Conservation (phyloP, 352 stramenopile species). For the Pythium pyrilobum region DNA sequence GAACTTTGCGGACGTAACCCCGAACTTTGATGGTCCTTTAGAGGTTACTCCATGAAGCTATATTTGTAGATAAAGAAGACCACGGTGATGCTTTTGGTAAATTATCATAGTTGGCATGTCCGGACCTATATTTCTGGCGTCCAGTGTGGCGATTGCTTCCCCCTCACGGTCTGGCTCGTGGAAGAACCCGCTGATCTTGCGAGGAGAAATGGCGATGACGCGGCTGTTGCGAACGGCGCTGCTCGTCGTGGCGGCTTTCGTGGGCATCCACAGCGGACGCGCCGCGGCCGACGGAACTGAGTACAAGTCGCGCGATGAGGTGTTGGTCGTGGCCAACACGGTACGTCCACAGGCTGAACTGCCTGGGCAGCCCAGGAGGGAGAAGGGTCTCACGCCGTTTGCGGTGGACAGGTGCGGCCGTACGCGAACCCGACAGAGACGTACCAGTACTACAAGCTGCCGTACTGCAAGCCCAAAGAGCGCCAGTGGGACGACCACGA, state of each 20-base stretch:
- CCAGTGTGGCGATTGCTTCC: no score
- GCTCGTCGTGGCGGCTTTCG: slow-evolving; percentile 1
- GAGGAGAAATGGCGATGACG: slow-evolving; percentile 1
- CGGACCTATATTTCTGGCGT: no score
- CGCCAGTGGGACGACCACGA: slow-evolving; percentile 86
- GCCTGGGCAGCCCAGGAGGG: neutral
- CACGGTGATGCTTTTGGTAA: no score
- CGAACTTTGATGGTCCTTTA: no score
- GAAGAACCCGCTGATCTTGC: no score
- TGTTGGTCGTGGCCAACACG: slow-evolving; percentile 69
- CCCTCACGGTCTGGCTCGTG: no score
- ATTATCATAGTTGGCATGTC: no score
- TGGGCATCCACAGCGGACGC: neutral
- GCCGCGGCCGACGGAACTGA: slow-evolving; percentile 10
- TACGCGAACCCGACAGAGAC: slow-evolving; percentile 98
- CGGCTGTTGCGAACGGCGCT: slow-evolving; percentile 12
- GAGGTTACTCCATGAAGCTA: no score
- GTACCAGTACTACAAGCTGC: slow-evolving; percentile 98
- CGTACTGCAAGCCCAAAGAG: slow-evolving; percentile 91
- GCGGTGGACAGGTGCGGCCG: slow-evolving; percentile 64
- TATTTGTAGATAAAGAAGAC: no score
- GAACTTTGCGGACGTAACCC: no score
- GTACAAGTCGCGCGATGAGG: slow-evolving; percentile 39
- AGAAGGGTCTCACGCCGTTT: neutral
- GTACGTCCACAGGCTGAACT: slow-evolving; percentile 21